Evolutionary conservation across 23 red algal species (phyloP).

Genomic region (Gracilaria vermiculophylla): DNA sequence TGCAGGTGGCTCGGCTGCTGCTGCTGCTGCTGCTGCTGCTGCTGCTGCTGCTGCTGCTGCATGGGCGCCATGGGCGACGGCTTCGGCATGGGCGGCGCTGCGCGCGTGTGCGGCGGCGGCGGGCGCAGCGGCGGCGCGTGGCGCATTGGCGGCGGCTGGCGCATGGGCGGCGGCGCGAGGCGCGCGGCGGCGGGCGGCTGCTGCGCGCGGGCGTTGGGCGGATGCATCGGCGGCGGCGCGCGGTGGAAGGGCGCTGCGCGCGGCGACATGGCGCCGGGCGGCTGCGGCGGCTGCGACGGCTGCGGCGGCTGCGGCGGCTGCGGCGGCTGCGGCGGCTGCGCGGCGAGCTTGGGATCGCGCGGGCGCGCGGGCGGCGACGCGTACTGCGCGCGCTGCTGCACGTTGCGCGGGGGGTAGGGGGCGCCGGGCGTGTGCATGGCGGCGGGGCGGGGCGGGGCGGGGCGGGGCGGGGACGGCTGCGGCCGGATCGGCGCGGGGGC

Average conservation of each 20-base stretch:
- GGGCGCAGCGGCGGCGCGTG: no score
- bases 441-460: not conserved
- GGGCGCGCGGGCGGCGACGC: not conserved
- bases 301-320: no score
- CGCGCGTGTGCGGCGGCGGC: not conserved
- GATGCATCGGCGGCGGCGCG: not conserved
- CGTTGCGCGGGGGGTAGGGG: conserved; percentile 13
- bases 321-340: no score
- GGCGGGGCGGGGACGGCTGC: not conserved
- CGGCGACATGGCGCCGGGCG: not conserved
- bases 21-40: not conserved
- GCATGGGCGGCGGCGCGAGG: not conserved
- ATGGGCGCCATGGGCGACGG: conserved; percentile 2
- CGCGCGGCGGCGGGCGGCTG: not conserved
- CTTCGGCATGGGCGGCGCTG: not conserved
- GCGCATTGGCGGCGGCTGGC: not conserved
- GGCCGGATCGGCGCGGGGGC: not conserved
- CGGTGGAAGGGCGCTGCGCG: not conserved
- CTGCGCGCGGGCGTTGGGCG: not conserved
- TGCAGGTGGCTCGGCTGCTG: not conserved
- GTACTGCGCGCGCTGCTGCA: not conserved
- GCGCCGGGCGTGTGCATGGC: conserved; percentile 10
- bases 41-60: not conserved
- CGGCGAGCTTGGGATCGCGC: not conserved
- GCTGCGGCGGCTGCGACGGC: not conserved